Conservation (phyloP, 148 eudicot species). For the Rhododendron williamsianum region DNA sequence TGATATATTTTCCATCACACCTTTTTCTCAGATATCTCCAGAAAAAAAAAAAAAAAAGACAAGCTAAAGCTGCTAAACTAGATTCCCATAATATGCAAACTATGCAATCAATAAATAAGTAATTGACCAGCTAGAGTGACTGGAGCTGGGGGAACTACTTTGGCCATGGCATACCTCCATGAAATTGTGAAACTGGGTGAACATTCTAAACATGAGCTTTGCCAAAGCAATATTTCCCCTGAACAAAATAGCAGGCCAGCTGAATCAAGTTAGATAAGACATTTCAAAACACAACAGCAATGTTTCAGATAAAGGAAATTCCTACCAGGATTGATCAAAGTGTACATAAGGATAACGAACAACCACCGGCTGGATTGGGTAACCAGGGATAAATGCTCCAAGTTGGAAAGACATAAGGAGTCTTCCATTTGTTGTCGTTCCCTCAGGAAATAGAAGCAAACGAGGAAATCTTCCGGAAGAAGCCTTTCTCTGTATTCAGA, state of each 20-base stretch:
- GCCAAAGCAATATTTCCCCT: slow-evolving; percentile 76
- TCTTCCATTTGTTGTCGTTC: slow-evolving; percentile 94
- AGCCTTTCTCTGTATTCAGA: slow-evolving; percentile 96
- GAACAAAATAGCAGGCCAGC: slow-evolving; percentile 14
- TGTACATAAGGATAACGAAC: slow-evolving; percentile 91
- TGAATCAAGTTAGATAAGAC: background rate
- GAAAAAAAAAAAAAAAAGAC: background rate
- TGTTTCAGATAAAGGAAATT: slow-evolving; percentile 7
- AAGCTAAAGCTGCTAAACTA: background rate
- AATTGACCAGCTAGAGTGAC: background rate
- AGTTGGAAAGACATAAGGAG: slow-evolving; percentile 81
- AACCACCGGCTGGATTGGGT: slow-evolving; percentile 82
- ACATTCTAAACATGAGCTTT: slow-evolving; percentile 73
- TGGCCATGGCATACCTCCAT: slow-evolving; percentile 52
- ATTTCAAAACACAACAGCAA: slow-evolving; percentile 6
- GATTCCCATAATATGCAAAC: background rate
- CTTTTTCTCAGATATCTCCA: background rate
- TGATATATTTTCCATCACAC: background rate
- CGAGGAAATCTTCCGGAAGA: slow-evolving; percentile 75
- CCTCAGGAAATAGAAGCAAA: slow-evolving; percentile 93
- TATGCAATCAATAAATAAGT: background rate
- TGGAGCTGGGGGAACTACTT: background rate
- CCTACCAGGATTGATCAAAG: slow-evolving; percentile 93
- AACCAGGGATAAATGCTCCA: slow-evolving; percentile 94
- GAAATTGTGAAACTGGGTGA: slow-evolving; percentile 68